Conservation (phyloP, 495 filamentous ascomycete genomes). For the Penicillium malachiteum region DNA sequence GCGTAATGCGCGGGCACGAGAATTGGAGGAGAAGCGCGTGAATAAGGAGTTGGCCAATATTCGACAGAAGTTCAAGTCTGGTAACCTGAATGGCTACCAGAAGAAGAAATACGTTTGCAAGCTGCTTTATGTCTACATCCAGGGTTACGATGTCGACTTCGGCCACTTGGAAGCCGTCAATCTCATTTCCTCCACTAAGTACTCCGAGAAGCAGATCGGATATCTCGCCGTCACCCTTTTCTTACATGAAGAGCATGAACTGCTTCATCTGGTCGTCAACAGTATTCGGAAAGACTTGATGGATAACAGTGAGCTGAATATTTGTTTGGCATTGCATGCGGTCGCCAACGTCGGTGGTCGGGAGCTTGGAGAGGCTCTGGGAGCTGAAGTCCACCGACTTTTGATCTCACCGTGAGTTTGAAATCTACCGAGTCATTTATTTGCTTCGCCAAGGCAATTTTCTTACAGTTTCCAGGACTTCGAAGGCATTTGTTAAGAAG, state of each 20-base stretch:
- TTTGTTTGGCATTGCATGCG: conserved; percentile 96
- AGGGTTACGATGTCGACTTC: conserved; percentile 99
- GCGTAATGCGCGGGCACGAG: conserved; percentile 88
- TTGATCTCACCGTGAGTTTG: conserved; percentile 89
- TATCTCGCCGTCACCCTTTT: conserved; percentile 98
- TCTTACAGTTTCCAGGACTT: conserved; percentile 60
- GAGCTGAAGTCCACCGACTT: conserved; percentile 87
- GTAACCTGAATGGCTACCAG: conserved; percentile 89
- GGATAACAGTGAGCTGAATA: conserved; percentile 95
- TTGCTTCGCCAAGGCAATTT: not conserved
- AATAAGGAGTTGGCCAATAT: conserved; percentile 99
- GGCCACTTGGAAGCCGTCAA: conserved; percentile 98
- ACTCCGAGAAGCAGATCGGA: conserved; percentile 99
- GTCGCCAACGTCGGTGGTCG: conserved; percentile 96
- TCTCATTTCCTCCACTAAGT: conserved; percentile 92
- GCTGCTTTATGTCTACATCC: conserved; percentile 98
- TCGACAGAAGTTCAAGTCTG: conserved; percentile 73
- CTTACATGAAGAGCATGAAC: conserved; percentile 93
- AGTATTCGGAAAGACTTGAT: conserved; percentile 95
- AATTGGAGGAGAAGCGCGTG: conserved; percentile 97
- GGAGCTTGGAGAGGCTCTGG: conserved; percentile 96
- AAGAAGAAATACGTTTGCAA: conserved; percentile 99
- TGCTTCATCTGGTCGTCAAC: conserved; percentile 95
- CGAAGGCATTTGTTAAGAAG: conserved; percentile 98
- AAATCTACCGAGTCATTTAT: not conserved